Percentiles rank a stretch among this genome's conserved stretches.
Evolutionary conservation across 352 stramenopile species (phyloP).

Genomic region (Phytopythium vexans): DNA sequence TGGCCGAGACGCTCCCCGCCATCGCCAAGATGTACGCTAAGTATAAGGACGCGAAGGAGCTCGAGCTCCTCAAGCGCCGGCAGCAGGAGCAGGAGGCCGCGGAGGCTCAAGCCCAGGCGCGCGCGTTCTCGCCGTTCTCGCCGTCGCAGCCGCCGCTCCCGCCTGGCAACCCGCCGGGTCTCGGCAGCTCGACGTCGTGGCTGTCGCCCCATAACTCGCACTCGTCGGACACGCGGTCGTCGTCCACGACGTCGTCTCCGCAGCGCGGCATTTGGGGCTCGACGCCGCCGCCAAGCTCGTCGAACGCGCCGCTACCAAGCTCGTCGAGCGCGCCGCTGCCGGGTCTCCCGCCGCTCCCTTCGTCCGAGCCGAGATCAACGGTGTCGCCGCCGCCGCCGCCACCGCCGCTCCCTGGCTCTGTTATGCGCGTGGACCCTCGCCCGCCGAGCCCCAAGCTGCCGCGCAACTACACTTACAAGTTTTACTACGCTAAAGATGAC

Average conservation of each 20-base stretch:
- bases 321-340: neutral
- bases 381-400: neutral
- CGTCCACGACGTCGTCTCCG: neutral
- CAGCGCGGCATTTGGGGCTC: slow-evolving; percentile 5
- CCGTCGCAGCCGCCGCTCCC: neutral
- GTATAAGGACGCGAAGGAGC: slow-evolving; percentile 1
- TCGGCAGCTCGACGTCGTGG: slow-evolving; percentile 1
- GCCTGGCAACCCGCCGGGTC: neutral
- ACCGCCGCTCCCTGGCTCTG: too few species aligned
- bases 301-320: neutral
- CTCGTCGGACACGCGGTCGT: neutral
- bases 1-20: slow-evolving; percentile 7
- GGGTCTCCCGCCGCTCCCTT: slow-evolving; percentile 1
- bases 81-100: neutral
- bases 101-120: neutral
- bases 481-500: slow-evolving; percentile 30
- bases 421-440: too few species aligned
- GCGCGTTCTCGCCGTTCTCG: neutral
- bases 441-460: slow-evolving; percentile 10
- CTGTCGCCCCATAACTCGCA: slow-evolving; percentile 1
- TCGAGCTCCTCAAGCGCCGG: neutral
- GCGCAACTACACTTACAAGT: slow-evolving; percentile 20
- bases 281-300: neutral
- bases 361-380: neutral
- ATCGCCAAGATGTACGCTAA: neutral